Evolutionary conservation across 108 stramenopile species (phyloP), one percentile per base, ranked within the genome.

Genomic region (Epithemia pelagica): DNA sequence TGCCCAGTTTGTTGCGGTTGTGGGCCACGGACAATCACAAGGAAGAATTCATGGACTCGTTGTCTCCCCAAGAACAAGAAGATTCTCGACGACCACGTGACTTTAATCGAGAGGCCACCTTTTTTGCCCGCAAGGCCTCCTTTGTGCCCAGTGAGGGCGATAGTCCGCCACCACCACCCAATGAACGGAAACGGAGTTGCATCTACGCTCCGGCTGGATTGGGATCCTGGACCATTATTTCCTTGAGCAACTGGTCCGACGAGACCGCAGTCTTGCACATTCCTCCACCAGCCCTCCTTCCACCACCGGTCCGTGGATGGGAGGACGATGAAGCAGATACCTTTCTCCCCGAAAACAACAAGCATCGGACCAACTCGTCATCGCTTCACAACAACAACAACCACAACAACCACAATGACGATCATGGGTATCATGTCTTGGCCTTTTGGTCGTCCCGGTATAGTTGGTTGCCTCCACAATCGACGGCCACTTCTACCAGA

Each of bases 401-500:
- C 10, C 60, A 68, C n/a, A n/a, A n/a, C n/a, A 15, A 46, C 15
- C 37, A 5, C 15, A 15, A 20, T 27, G 31, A 33, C 10, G 65
- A 80, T 15, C 60, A 68, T 61, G 90, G 90, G 3, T 94, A 83
- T 63, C 92, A 96, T 64, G 67, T 91, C 0, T 90, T 92, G 69
- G 77, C 82, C 20, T 92, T 94, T 72, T 96, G 95, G 95, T 81
- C 85, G 1, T 82, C 76, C 7, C 76, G 87, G 64, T 96, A 94
- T 69, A 65, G 67, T 30, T 90, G 89, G 86, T 69, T 89, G 18
- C 80, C 67, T 26, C 28, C 55, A 8, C 57, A 37, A 23, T 5
- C 10, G 5, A 15, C 10, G 10, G 37, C 37, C 10, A 10, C 37
- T 5, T 5, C 10, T 5, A 46, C 10, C 37, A 10, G 15, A 5